phyloP scores from a whole-genome alignment of 768 basidiomycete genomes.

The Kwoniella mangroviensis region DNA sequence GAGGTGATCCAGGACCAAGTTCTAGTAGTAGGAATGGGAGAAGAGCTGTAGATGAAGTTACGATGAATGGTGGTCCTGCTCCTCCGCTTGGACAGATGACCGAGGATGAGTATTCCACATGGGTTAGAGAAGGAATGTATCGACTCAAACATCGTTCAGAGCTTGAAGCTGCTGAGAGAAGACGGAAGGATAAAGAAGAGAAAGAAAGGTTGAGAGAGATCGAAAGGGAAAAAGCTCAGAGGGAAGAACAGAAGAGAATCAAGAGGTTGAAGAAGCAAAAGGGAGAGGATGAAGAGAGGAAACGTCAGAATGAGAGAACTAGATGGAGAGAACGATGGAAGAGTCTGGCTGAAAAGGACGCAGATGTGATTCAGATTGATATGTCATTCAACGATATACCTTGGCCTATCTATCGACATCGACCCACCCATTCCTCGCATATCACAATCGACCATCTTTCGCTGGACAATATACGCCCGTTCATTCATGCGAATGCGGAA shows the following conservation, averaged over 20 bases:
- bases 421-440: not conserved
- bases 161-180: conserved; percentile 36
- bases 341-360: conserved; percentile 22
- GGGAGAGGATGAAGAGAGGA: conserved; percentile 28
- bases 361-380: conserved; percentile 26
- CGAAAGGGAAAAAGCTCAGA: conserved; percentile 32
- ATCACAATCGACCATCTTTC: conserved; percentile 30
- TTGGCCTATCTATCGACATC: conserved; percentile 54
- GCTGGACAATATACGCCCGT: conserved; percentile 36
- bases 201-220: conserved; percentile 57
- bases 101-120: conserved; percentile 86
- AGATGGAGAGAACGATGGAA: conserved; percentile 46
- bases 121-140: conserved; percentile 86
- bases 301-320: conserved; percentile 32
- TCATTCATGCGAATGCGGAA: conserved; percentile 35
- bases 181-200: conserved; percentile 60
- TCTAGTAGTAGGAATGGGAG: not conserved
- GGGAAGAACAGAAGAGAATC: conserved; percentile 32
- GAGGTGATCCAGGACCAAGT: conserved; percentile 2
- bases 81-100: conserved; percentile 66
- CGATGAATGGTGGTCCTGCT: conserved; percentile 56
- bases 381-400: conserved; percentile 50
- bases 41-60: conserved; percentile 58
- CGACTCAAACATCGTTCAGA: conserved; percentile 59
- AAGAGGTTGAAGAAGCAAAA: conserved; percentile 34